A percentile compares a stretch with the other conserved stretches of the same genome.
These are phyloP conservation scores for Puya raimondii DNA, from an alignment of 176 grass and related monocot genomes.

Conservation along the genomic window DNA sequence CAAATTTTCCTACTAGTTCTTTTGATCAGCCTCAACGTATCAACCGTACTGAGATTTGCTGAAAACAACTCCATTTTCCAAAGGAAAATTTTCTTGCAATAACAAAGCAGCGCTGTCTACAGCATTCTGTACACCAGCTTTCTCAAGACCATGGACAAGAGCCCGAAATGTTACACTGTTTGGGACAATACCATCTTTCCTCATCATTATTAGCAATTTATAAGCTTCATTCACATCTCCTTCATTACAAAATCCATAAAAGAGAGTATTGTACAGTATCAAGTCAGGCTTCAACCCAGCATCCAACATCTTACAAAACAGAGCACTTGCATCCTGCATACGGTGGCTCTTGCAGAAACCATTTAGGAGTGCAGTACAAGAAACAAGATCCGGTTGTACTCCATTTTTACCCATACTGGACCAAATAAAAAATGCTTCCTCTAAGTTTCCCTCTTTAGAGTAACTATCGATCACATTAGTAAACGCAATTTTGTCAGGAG, in stretches of 20 bases:
- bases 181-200: conserved; percentile 9
- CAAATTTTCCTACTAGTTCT: too few relatives aligned
- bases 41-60: neutral
- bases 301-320: conserved; percentile 28
- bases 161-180: conserved; percentile 1
- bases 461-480: conserved; percentile 20
- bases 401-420: conserved; percentile 1
- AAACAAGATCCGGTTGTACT: conserved; percentile 22
- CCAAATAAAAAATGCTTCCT: conserved; percentile 29
- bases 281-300: conserved; percentile 21
- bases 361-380: conserved; percentile 14
- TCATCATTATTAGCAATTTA: conserved; percentile 16
- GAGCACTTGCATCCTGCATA: conserved; percentile 17
- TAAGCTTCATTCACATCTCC: conserved; percentile 13
- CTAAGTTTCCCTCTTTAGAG: conserved; percentile 15
- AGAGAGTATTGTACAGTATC: conserved; percentile 17
- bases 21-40: too few relatives aligned
- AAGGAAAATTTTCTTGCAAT: neutral
- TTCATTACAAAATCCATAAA: conserved; percentile 20
- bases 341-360: conserved; percentile 17
- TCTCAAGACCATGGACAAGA: conserved; percentile 19
- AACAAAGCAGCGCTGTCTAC: conserved; percentile 5
- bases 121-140: conserved; percentile 16
- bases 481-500: conserved; percentile 14
- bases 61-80: neutral